phyloP scores from a whole-genome alignment of 208 protist species.

The Porcisia deanei region DNA sequence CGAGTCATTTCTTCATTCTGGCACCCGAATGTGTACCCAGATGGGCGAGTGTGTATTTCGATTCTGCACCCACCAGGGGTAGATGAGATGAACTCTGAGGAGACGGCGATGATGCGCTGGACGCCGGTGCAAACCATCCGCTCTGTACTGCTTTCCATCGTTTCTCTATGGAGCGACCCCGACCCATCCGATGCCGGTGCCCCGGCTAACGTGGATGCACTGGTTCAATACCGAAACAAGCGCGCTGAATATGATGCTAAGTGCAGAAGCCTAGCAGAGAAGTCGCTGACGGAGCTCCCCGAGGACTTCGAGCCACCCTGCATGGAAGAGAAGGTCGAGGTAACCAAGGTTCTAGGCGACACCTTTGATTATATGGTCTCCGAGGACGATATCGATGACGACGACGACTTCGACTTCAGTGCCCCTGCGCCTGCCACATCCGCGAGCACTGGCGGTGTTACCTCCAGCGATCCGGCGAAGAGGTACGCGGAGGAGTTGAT shows the following conservation, averaged over 20 bases:
- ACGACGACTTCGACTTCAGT: slow-evolving; percentile 51
- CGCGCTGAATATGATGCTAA: slow-evolving; percentile 57
- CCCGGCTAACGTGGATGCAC: slow-evolving; percentile 95
- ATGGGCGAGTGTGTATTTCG: slow-evolving; percentile 98
- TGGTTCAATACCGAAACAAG: slow-evolving; percentile 87
- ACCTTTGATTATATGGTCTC: slow-evolving; percentile 31
- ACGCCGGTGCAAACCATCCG: slow-evolving; percentile 95
- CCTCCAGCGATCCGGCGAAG: slow-evolving; percentile 16
- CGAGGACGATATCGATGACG: slow-evolving; percentile 38
- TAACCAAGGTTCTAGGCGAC: slow-evolving; percentile 23
- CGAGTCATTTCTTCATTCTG: slow-evolving; percentile 95
- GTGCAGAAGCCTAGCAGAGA: slow-evolving; percentile 75
- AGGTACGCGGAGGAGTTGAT: slow-evolving; percentile 65
- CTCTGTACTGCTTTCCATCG: slow-evolving; percentile 94
- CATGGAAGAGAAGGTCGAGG: slow-evolving; percentile 65
- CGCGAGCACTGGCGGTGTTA: not conserved
- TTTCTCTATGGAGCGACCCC: slow-evolving; percentile 94
- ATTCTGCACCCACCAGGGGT: slow-evolving; percentile 98
- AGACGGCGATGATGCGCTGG: slow-evolving; percentile 96
- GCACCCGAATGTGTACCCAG: slow-evolving; percentile 97
- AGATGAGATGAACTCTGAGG: slow-evolving; percentile 92
- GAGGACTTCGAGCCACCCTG: slow-evolving; percentile 75
- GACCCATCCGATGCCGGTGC: slow-evolving; percentile 92
- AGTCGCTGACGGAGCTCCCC: slow-evolving; percentile 91
- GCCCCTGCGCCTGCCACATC: slow-evolving; percentile 3